Percentiles rank a stretch among this genome's conserved stretches.
These are phyloP conservation scores for Pyricularia sp. DNA, from an alignment of 2,329 filamentous ascomycete species.

Conservation along the genomic window DNA sequence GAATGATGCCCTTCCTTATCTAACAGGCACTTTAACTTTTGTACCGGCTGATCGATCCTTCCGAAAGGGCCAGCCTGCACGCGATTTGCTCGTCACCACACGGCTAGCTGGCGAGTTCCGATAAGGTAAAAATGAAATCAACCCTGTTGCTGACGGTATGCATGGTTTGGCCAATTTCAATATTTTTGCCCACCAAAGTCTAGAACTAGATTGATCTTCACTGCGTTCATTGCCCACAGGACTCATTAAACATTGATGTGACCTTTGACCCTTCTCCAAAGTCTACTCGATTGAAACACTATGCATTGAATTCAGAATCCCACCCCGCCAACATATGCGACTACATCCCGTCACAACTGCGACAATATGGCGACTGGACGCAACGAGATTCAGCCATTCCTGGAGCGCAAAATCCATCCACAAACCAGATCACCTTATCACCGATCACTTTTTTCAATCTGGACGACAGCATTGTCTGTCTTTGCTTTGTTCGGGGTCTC, in stretches of 20 bases:
- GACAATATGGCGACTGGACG: neutral
- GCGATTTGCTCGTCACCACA: neutral
- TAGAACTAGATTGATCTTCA: neutral
- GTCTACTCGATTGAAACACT: neutral
- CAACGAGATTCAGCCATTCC: neutral
- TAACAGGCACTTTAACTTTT: neutral
- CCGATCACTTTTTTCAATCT: neutral
- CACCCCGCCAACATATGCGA: neutral
- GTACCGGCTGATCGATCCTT: neutral
- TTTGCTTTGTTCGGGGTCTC: neutral
- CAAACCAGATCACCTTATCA: neutral
- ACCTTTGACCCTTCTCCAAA: neutral
- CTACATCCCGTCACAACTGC: neutral
- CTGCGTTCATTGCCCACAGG: neutral
- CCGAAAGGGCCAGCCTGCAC: neutral
- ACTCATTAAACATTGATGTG: neutral
- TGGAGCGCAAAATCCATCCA: neutral
- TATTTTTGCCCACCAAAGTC: neutral
- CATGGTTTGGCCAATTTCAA: neutral
- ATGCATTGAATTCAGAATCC: neutral
- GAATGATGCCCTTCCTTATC: neutral
- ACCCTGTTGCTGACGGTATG: neutral
- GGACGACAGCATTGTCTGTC: neutral
- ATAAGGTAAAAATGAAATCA: neutral
- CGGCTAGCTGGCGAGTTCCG: neutral